phyloP scores from a whole-genome alignment of 306 rosid species.

The Urtica urens region DNA sequence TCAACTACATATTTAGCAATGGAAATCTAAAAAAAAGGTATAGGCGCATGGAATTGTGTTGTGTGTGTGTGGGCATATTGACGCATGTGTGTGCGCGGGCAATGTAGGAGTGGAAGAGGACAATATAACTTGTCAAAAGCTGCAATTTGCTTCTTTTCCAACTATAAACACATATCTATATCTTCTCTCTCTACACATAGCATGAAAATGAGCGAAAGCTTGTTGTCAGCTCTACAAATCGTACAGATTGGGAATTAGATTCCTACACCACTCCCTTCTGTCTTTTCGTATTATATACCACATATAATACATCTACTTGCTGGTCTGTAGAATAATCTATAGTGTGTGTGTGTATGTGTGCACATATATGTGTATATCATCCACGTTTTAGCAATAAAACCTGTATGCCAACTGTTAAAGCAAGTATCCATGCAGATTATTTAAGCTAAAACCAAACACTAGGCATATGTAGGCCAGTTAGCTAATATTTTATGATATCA shows the following conservation, averaged over 20 bases:
- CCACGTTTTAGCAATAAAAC: constrained; percentile 6
- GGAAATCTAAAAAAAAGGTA: no score
- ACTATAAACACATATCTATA: constrained; percentile 21
- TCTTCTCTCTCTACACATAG: background rate
- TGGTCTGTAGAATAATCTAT: background rate
- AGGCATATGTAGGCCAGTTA: background rate
- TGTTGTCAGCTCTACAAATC: constrained; percentile 4
- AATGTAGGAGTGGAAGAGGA: constrained; percentile 4
- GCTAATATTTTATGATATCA: background rate
- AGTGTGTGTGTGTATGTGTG: background rate
- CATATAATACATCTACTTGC: background rate
- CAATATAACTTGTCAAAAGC: constrained; percentile 25
- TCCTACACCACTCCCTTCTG: constrained; percentile 13
- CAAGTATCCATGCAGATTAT: constrained; percentile 5
- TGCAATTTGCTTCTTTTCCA: constrained; percentile 37
- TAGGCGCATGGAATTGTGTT: no score
- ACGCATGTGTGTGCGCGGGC: constrained; percentile 6
- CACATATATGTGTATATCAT: background rate
- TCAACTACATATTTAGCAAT: no score
- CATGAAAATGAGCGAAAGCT: constrained; percentile 38
- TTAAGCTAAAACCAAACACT: background rate
- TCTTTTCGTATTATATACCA: background rate
- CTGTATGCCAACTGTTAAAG: background rate
- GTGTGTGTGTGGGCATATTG: background rate
- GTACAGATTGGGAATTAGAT: constrained; percentile 24